Conservation (phyloP, 352 stramenopile genomes). For the Globisporangium perplexum region DNA sequence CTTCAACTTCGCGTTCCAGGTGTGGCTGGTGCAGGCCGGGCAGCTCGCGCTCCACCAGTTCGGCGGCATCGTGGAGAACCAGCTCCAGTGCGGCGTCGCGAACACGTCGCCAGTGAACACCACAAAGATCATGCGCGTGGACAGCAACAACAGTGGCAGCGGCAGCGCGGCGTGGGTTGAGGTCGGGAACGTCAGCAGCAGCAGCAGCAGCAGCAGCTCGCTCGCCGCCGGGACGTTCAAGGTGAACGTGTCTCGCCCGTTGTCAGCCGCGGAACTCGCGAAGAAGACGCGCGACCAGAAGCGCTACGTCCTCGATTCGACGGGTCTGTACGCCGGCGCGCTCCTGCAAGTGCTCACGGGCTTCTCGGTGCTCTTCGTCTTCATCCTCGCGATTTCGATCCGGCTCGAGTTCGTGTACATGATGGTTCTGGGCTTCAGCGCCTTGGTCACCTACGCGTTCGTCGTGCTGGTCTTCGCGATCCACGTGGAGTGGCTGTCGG, state of each 20-base stretch:
- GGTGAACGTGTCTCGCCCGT: constrained; percentile 15
- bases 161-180: constrained; percentile 9
- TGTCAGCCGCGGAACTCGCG: constrained; percentile 1
- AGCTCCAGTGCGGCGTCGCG: constrained; percentile 30
- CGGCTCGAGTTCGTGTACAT: constrained; percentile 87
- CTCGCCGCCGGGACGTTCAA: constrained; percentile 5
- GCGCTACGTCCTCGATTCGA: constrained; percentile 28
- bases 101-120: constrained; percentile 10
- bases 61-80: constrained; percentile 21
- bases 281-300: constrained; percentile 27
- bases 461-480: constrained; percentile 51
- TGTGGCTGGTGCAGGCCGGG: constrained; percentile 65
- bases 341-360: constrained; percentile 60
- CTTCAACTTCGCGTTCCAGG: constrained; percentile 70
- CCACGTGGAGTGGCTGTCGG: constrained; percentile 62
- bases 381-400: constrained; percentile 80
- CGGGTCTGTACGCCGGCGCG: constrained; percentile 45
- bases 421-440: constrained; percentile 54
- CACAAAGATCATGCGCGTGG: background rate
- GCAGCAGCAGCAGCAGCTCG: constrained; percentile 13
- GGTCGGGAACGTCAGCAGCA: constrained; percentile 4
- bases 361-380: constrained; percentile 74
- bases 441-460: constrained; percentile 50
- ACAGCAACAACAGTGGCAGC: constrained; percentile 3
- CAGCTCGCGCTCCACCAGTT: constrained; percentile 47